phyloP scores from a whole-genome alignment of 768 basidiomycete genomes.

The Psilocybe cyanescens region DNA sequence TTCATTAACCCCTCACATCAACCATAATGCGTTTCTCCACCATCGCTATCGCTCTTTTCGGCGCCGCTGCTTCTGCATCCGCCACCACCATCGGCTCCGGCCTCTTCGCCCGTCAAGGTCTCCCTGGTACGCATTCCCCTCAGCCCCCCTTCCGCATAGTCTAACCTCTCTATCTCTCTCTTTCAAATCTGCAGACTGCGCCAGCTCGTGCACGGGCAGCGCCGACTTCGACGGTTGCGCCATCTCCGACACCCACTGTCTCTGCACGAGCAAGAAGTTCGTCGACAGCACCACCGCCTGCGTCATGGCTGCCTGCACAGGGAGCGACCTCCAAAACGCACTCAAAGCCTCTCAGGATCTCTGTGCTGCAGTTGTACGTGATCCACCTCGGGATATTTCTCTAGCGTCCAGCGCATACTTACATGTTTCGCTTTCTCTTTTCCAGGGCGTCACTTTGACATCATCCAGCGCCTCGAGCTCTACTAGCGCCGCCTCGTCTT shows the following conservation, averaged over 20 bases:
- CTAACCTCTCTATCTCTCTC: background rate
- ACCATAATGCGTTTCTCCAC: conserved; percentile 59
- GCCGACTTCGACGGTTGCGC: conserved; percentile 51
- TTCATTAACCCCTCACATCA: conserved; percentile 9
- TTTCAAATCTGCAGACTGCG: conserved; percentile 48
- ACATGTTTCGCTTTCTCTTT: too few species aligned
- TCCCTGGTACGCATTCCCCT: conserved; percentile 35
- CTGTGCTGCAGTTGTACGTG: conserved; percentile 55
- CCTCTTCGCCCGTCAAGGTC: conserved; percentile 37
- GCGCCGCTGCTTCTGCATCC: conserved; percentile 43
- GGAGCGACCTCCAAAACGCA: conserved; percentile 49
- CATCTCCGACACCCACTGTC: conserved; percentile 55
- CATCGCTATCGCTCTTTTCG: conserved; percentile 40
- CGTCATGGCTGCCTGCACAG: conserved; percentile 49
- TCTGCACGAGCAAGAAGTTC: conserved; percentile 56
- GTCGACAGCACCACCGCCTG: conserved; percentile 50
- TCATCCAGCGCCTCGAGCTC: conserved; percentile 17
- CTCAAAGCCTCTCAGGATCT: conserved; percentile 40
- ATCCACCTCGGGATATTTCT: background rate
- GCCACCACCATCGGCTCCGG: conserved; percentile 27
- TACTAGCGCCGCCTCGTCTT: conserved; percentile 15
- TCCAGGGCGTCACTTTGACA: conserved; percentile 58
- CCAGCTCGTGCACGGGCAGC: conserved; percentile 46
- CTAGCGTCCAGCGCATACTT: too few species aligned
- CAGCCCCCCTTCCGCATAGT: background rate